Evolutionary conservation across 805 yeast genomes (phyloP), one percentile per base, ranked within the genome.

Genomic region (Monosporozyma unispora): DNA sequence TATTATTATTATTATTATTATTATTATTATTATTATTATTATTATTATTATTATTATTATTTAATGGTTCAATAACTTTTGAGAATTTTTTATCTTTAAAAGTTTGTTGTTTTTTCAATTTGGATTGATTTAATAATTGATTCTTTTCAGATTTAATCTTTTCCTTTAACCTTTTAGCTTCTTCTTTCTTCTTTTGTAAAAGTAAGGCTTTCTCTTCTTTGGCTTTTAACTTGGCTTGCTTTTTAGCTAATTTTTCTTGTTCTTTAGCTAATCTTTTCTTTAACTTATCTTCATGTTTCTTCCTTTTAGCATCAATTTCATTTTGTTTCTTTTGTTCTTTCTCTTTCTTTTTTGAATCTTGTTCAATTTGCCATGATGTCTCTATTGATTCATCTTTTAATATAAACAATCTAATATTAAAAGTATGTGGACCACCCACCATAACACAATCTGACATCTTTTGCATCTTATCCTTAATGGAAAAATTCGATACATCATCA

Each of bases 401-500:
- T n/a, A 88, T 82, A 66, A 86, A 93, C 29, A 93, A 66, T 52
- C 95, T 71, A 1, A 84, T 75, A 38, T 82, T 87, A 67, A 87
- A 87, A 0, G 71, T 66, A 66, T 91, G 99, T 0, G 96, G 96
- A 0, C 97, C 98, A 21, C 84, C 73, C 10, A 73, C 71, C 68
- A 89, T 67, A 1, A 71, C 68, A 52, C 90, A 80, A 56, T 90
- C 96, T 56, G 91, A 80, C 50, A 93, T 70, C 62, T 88, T 89
- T 52, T 88, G 83, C 96, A 90, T 89, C 49, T 81, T 81, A 54
- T 91, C 97, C 57, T 95, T 71, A 7, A 56, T 49, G 12, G 51
- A 28, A n/a, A 48, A 50, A 39, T 52, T 51, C 7, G 33, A 46
- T 40, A 44, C 46, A 14, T 45, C 51, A 4, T 44, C 46, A 3